These are phyloP conservation scores for Colletotrichum coccodes DNA, from an alignment of 2,329 filamentous ascomycete genomes.

Conservation along the genomic window DNA sequence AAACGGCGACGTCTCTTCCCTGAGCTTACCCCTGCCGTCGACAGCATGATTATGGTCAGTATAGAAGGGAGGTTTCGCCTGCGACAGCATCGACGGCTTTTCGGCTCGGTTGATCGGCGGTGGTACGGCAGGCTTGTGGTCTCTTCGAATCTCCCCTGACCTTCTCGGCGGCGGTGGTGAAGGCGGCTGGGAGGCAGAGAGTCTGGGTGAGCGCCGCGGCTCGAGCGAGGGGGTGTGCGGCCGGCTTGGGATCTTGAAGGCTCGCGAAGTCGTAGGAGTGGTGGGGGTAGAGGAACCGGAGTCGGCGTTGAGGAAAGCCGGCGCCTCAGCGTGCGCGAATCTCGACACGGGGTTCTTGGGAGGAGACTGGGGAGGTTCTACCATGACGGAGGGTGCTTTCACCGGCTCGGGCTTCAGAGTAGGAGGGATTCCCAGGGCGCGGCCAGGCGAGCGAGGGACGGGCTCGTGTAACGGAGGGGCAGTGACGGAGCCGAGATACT, in stretches of 20 bases:
- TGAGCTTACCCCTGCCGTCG: conserved; percentile 48
- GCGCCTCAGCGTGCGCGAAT: conserved; percentile 51
- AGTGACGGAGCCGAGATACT: conserved; percentile 34
- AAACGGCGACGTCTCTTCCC: conserved; percentile 77
- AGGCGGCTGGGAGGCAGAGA: conserved; percentile 61
- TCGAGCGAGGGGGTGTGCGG: conserved; percentile 64
- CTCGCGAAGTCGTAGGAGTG: conserved; percentile 53
- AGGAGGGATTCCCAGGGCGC: conserved; percentile 54
- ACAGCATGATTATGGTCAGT: conserved; percentile 36
- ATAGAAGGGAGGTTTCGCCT: conserved; percentile 38
- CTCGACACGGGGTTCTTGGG: conserved; percentile 58
- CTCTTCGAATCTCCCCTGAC: conserved; percentile 67
- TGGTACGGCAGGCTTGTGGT: conserved; percentile 61
- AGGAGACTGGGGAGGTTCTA: conserved; percentile 78
- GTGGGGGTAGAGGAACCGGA: conserved; percentile 51
- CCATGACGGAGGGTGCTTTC: conserved; percentile 70
- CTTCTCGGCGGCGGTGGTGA: conserved; percentile 72
- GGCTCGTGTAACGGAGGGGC: conserved; percentile 34
- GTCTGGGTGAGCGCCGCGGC: conserved; percentile 57
- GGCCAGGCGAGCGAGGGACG: conserved; percentile 40
- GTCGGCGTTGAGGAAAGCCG: conserved; percentile 60
- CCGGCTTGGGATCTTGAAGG: conserved; percentile 65
- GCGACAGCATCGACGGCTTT: conserved; percentile 60
- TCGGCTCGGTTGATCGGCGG: conserved; percentile 84
- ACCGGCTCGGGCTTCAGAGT: conserved; percentile 56